Evolutionary conservation across 495 filamentous ascomycete species (phyloP), one percentile per base, ranked within the genome.

Genomic region (Friedmanniomyces endolithicus): DNA sequence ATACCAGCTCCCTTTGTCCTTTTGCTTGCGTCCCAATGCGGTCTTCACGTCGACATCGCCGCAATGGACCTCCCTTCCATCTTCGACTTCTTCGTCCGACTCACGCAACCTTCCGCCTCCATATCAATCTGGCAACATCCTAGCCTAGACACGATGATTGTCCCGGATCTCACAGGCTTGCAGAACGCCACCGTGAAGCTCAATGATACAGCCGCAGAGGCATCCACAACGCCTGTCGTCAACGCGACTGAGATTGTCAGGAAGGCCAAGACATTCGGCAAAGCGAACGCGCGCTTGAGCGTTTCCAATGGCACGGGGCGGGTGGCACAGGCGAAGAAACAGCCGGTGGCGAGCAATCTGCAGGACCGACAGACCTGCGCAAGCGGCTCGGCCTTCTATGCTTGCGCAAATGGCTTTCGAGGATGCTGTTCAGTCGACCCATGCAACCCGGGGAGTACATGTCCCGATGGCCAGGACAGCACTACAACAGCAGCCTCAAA

Each of bases 391-490:
- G 24, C 46, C 8, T 60, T 51, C 41, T 60, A 60, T 23, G 11
- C 20, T 22, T 60, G 57, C 41, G 37, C 46, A 8, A 56, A 56
- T 31, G 57, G 57, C 20, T 60, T 55, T 39, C 27, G 7, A 6
- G 57, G 57, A 3, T 60, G 57, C 40, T 60, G 57, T 40, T 43
- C 51, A 11, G 44, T 60, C 3, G 40, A 60, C 35, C 52, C 57
- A 11, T 60, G 57, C 29, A 37, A 39, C 50, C 47, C 52, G 23
- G 52, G 48, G 17, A 45, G 23, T 9, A 16, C 24, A 35, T 58
- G 56, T 31, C 50, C 50, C 9, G 57, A 56, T 45, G 44, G 33
- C 19, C 7, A 19, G 9, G 48, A 4, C 29, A 34, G 23, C 20
- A 44, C 11, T 16, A 43, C 40, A 16, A 6, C 33, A 43, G 16